Base-by-base conservation (phyloP, 305 asterid genomes). In the Vinca major region DNA sequence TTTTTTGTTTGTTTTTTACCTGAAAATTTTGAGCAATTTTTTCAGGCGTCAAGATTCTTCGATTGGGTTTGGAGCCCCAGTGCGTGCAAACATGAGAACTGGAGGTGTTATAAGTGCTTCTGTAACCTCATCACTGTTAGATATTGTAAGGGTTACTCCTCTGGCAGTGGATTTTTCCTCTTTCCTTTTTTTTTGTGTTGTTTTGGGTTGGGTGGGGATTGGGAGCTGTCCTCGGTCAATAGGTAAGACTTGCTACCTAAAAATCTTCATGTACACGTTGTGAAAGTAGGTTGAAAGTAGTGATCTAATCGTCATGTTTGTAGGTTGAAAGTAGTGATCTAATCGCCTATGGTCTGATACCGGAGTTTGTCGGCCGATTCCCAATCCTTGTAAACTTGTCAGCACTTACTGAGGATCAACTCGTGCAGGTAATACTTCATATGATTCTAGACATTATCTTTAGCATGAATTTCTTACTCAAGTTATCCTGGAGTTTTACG, bases 241-340 rank as follows among this genome's bases (percentile, higher is more conserved):
- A 53, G 52, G 14, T 36, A 36, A 33, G 12, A 37, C 47, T 60
- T 2, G 4, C 39, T 36, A 16, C 36, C 7, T 43, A 36, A 51
- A 39, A 14, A 9, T 52, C 40, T 52, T 8, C 62, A 52, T 37
- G 40, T 37, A 4, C 41, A 52, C 41, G 17, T 75, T 79, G n/a
- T n/a, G n/a, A n/a, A n/a, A n/a, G 63, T 86, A 92, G 98, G 98
- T 80, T 78, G 98, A 92, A 78, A 92, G 98, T 81, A 89, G 98
- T 70, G 98, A 92, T 81, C 88, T 92, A 20, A 50, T 51, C 17
- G 26, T 57, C 66, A 5, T 61, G 39, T 57, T 75, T 79, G 63
- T 86, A 92, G 98, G 98, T 80, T 78, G 98, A 92, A 78, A 92
- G 98, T 81, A 89, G 98, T 70, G 98, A 92, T 81, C 88, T 92